These are phyloP conservation scores for Brassica rapa DNA, from an alignment of 345 rosid species.

Conservation along the genomic window DNA sequence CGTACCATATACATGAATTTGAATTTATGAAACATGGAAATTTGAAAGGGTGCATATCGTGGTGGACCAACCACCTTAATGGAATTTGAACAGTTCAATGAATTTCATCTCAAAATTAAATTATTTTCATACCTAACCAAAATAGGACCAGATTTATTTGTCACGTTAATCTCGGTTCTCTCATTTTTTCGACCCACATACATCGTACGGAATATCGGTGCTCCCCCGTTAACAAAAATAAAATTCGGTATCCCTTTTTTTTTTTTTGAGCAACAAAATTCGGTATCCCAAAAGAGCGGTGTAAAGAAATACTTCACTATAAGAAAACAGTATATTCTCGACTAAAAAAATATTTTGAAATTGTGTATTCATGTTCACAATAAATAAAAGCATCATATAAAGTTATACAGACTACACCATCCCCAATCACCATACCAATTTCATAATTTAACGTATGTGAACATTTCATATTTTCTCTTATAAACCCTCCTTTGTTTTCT, in stretches of 20 bases:
- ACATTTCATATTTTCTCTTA: slow-evolving; percentile 24
- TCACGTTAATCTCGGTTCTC: slow-evolving; percentile 24
- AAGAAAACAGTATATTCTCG: background rate
- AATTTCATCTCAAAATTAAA: slow-evolving; percentile 9
- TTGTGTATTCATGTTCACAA: background rate
- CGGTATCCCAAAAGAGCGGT: slow-evolving; percentile 9
- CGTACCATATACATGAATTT: background rate
- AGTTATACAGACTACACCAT: slow-evolving; percentile 34
- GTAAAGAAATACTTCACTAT: slow-evolving; percentile 3
- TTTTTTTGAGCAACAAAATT: background rate
- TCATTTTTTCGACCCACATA: slow-evolving; percentile 23
- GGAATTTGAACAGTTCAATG: background rate
- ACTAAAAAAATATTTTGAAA: background rate
- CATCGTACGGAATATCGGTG: slow-evolving; percentile 16
- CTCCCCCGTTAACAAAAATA: background rate
- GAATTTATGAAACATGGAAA: slow-evolving; percentile 3
- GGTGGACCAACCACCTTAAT: slow-evolving; percentile 31
- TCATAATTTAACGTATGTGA: slow-evolving; percentile 15
- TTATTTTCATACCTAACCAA: slow-evolving; percentile 18
- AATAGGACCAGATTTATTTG: slow-evolving; percentile 16
- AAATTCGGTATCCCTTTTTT: background rate
- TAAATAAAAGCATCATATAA: slow-evolving; percentile 27
- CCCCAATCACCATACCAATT: slow-evolving; percentile 19
- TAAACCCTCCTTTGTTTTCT: too few relatives aligned
- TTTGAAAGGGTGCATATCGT: slow-evolving; percentile 16